Evolutionary conservation across 345 rosid species (phyloP).

Genomic region (Pistacia vera): DNA sequence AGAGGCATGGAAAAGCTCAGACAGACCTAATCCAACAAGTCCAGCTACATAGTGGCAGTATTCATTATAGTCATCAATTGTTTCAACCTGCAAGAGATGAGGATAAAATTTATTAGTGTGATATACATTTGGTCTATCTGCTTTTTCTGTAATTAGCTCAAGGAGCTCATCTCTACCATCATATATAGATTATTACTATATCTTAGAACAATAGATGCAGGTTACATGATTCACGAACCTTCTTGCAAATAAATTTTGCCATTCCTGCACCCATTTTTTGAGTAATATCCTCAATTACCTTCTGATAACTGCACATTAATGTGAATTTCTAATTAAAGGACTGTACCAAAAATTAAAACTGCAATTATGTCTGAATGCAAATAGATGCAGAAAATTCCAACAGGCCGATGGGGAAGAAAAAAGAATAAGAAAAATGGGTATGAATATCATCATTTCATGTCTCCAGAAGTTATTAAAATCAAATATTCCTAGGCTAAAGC

Average conservation of each 20-base stretch:
- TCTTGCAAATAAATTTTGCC: no score
- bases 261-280: conserved; percentile 51
- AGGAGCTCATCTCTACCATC: background rate
- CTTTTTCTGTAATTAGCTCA: background rate
- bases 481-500: background rate
- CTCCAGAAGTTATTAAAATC: conserved; percentile 7
- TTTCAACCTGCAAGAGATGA: conserved; percentile 72
- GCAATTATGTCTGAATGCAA: background rate
- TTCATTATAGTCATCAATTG: conserved; percentile 86
- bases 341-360: background rate
- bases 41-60: conserved; percentile 99
- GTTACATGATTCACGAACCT: no score
- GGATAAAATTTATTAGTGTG: background rate
- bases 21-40: conserved; percentile 94
- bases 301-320: conserved; percentile 62
- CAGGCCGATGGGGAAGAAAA: background rate
- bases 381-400: background rate
- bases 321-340: background rate
- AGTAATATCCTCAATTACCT: conserved; percentile 81
- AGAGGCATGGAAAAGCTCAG: conserved; percentile 92
- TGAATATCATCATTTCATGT: background rate
- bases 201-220: no score
- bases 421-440: background rate
- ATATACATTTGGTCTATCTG: background rate
- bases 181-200: no score